phyloP scores from a whole-genome alignment of 352 stramenopile genomes.

The Pythium brachiatum region DNA sequence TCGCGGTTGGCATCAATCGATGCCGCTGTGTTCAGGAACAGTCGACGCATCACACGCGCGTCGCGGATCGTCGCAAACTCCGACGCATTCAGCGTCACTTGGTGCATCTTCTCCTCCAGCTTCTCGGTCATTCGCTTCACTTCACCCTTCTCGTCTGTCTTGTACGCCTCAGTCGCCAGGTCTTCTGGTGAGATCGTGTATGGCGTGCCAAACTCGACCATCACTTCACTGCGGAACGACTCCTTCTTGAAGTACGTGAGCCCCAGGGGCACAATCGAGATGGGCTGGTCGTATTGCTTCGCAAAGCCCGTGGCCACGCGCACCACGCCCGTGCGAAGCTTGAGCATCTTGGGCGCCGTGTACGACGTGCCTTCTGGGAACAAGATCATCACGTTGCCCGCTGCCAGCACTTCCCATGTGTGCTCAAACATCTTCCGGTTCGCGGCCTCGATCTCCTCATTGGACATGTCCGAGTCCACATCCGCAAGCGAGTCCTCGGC shows the following conservation, averaged over 20 bases:
- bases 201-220: conserved; percentile 66
- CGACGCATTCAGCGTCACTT: conserved; percentile 57
- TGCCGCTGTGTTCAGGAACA: conserved; percentile 61
- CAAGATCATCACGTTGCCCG: conserved; percentile 69
- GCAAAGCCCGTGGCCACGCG: conserved; percentile 70
- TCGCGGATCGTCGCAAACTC: conserved; percentile 62
- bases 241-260: conserved; percentile 87
- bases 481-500: conserved; percentile 47
- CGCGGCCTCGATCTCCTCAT: conserved; percentile 55
- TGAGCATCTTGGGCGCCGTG: conserved; percentile 75
- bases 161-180: conserved; percentile 34
- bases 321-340: conserved; percentile 68
- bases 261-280: conserved; percentile 66
- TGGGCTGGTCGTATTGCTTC: conserved; percentile 63
- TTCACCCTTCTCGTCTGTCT: conserved; percentile 31
- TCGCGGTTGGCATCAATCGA: conserved; percentile 70
- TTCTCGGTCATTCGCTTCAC: conserved; percentile 42
- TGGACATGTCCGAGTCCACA: conserved; percentile 59
- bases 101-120: conserved; percentile 43
- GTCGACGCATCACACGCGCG: conserved; percentile 60
- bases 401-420: conserved; percentile 57
- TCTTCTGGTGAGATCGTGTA: conserved; percentile 44
- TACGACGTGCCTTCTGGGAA: conserved; percentile 83
- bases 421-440: conserved; percentile 76
- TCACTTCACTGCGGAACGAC: conserved; percentile 68